Conservation (phyloP, 2,329 filamentous ascomycete genomes). For the Arthrobotrys sinensis region DNA sequence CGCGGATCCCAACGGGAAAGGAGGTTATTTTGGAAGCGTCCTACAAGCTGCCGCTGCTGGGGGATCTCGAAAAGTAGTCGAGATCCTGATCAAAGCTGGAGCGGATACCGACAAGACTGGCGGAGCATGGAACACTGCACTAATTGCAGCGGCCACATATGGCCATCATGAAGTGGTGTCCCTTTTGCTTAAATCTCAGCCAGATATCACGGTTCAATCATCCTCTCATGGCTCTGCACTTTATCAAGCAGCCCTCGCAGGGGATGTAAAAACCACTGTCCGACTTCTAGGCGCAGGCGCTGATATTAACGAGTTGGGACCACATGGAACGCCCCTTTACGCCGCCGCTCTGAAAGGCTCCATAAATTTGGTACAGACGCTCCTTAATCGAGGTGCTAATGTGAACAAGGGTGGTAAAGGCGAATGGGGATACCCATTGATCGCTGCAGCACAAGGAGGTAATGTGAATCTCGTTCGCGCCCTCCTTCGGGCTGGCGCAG, state of each 20-base stretch:
- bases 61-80: slow-evolving; percentile 52
- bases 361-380: slow-evolving; percentile 21
- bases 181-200: slow-evolving; percentile 27
- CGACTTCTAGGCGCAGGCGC: slow-evolving; percentile 23
- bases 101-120: slow-evolving; percentile 60
- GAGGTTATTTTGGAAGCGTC: slow-evolving; percentile 62
- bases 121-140: slow-evolving; percentile 57
- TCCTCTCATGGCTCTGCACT: slow-evolving; percentile 21
- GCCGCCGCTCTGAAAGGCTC: slow-evolving; percentile 29
- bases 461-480: slow-evolving; percentile 28
- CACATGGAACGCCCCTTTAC: slow-evolving; percentile 28
- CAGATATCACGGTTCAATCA: slow-evolving; percentile 25
- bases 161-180: slow-evolving; percentile 29
- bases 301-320: slow-evolving; percentile 27
- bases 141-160: slow-evolving; percentile 54
- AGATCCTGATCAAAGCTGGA: slow-evolving; percentile 56
- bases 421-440: slow-evolving; percentile 24
- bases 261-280: slow-evolving; percentile 24
- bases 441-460: slow-evolving; percentile 24
- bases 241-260: slow-evolving; percentile 36
- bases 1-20: slow-evolving; percentile 63
- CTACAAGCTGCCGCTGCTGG: slow-evolving; percentile 62
- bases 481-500: slow-evolving; percentile 28
- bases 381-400: slow-evolving; percentile 35
- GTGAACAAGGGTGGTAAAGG: slow-evolving; percentile 45